Evolutionary conservation across 2,329 filamentous ascomycete genomes (phyloP), one percentile per base, ranked within the genome.

Genomic region (Botrytis deweyae): DNA sequence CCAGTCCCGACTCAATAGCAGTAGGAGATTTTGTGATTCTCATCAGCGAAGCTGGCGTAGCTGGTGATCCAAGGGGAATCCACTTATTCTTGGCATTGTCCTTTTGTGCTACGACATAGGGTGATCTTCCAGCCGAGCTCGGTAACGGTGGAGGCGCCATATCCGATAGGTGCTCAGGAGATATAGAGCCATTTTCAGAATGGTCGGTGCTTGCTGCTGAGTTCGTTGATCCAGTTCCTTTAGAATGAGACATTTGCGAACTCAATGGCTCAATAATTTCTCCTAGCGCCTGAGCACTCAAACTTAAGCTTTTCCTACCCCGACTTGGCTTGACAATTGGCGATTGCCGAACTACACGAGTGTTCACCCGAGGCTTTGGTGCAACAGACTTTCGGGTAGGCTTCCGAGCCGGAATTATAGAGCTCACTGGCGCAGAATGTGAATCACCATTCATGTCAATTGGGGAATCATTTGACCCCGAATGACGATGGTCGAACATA

Each of bases 21-120:
- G 74, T 76, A 3, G 79, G 79, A 49, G 80, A 79, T 68, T 80
- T 77, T 20, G 86, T 87, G 62, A 95, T 86, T 78, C 90, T 92
- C 92, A 98, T 97, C 74, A 97, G 84, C 10, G 94, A 97, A 14
- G 95, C 93, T 0, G 94, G 94, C 0, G 94, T 97, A 1, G 93
- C 94, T 18, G 93, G 93, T 70, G 90, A 89, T 36, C 78, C 78
- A 38, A 79, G 73, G 38, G 77, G 72, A 25, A 79, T 49, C 25
- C 29, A 40, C 70, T 78, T 76, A 18, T 85, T 70, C 85, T 85
- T 36, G 83, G 76, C 52, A 76, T 80, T 74, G 75, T 76, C 80
- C 65, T 82, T 85, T 78, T 91, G 88, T 9, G 90, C 87, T 70
- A 85, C 84, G 33, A 94, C 88, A 74, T 90, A 90, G 16, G 92